phyloP scores from a whole-genome alignment of 306 rosid genomes.

The Cyclanthera cordifolia region DNA sequence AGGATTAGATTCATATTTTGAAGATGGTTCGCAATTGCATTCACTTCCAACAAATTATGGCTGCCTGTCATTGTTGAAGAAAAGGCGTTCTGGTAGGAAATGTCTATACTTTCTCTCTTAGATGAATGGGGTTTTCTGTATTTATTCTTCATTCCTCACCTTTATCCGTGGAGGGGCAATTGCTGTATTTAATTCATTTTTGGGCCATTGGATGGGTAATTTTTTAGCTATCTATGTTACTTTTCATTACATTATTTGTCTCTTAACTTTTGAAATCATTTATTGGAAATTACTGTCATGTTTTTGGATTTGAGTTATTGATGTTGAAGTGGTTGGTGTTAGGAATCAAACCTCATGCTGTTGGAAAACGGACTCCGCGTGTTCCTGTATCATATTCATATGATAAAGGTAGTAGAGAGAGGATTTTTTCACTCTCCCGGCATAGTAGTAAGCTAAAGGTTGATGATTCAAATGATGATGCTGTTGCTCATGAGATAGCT shows the following conservation, averaged over 20 bases:
- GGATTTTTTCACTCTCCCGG: conserved; percentile 45
- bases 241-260: not conserved
- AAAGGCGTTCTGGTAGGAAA: conserved; percentile 63
- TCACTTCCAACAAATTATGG: conserved; percentile 56
- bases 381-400: conserved; percentile 56
- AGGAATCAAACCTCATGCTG: conserved; percentile 85
- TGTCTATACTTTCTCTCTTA: conserved; percentile 14
- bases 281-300: not conserved
- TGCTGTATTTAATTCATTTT: not conserved
- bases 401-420: conserved; percentile 50
- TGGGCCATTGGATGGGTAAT: not conserved
- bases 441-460: conserved; percentile 34
- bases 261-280: not conserved
- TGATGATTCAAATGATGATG: conserved; percentile 34
- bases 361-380: conserved; percentile 90
- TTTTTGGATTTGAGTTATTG: conserved; percentile 4
- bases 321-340: conserved; percentile 17
- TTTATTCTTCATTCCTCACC: not conserved
- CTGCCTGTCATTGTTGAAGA: conserved; percentile 73
- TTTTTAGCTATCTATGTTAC: not conserved
- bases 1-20: conserved; percentile 42
- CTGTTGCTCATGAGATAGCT: conserved; percentile 66
- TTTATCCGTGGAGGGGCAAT: not conserved
- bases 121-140: not conserved
- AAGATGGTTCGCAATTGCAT: conserved; percentile 48